A percentile compares a stretch with the other conserved stretches of the same genome.
These are phyloP conservation scores for Diaporthe longicolla DNA, from an alignment of 2,329 filamentous ascomycete genomes.

Conservation along the genomic window DNA sequence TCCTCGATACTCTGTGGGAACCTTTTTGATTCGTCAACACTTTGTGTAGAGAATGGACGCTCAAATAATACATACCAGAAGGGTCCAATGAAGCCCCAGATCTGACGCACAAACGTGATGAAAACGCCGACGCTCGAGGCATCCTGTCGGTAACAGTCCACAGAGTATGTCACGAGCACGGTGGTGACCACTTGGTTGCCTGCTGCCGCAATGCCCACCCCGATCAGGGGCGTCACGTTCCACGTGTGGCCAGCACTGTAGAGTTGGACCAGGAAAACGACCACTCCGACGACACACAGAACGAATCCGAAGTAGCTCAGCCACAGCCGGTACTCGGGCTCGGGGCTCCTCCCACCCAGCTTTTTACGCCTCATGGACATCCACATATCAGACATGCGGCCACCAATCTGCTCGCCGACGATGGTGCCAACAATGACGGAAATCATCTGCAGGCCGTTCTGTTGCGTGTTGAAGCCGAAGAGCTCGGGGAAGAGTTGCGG, in stretches of 20 bases:
- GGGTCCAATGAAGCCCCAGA: slow-evolving; percentile 65
- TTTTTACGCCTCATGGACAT: slow-evolving; percentile 56
- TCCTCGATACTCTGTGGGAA: slow-evolving; percentile 57
- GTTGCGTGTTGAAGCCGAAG: slow-evolving; percentile 70
- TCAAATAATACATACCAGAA: slow-evolving; percentile 48
- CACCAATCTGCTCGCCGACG: slow-evolving; percentile 71
- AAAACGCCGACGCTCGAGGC: slow-evolving; percentile 70
- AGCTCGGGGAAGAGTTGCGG: slow-evolving; percentile 69
- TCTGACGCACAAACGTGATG: slow-evolving; percentile 68
- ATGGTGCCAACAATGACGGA: slow-evolving; percentile 69
- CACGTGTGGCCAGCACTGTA: slow-evolving; percentile 61
- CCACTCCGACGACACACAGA: slow-evolving; percentile 64
- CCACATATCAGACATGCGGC: slow-evolving; percentile 66
- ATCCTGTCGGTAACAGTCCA: slow-evolving; percentile 69
- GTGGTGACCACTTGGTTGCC: slow-evolving; percentile 75
- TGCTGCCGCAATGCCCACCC: slow-evolving; percentile 64
- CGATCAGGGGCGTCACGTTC: slow-evolving; percentile 70
- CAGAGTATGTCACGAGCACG: slow-evolving; percentile 70
- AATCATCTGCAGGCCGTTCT: slow-evolving; percentile 71
- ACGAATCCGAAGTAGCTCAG: slow-evolving; percentile 67
- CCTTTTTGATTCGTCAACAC: slow-evolving; percentile 42
- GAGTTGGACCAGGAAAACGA: slow-evolving; percentile 68
- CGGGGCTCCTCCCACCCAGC: slow-evolving; percentile 50
- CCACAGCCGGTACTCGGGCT: slow-evolving; percentile 70
- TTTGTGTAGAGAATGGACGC: not conserved